Percentiles rank a stretch among this genome's conserved stretches.
These are phyloP conservation scores for Erysimum cheiranthoides DNA, from an alignment of 345 rosid genomes.

Conservation along the genomic window DNA sequence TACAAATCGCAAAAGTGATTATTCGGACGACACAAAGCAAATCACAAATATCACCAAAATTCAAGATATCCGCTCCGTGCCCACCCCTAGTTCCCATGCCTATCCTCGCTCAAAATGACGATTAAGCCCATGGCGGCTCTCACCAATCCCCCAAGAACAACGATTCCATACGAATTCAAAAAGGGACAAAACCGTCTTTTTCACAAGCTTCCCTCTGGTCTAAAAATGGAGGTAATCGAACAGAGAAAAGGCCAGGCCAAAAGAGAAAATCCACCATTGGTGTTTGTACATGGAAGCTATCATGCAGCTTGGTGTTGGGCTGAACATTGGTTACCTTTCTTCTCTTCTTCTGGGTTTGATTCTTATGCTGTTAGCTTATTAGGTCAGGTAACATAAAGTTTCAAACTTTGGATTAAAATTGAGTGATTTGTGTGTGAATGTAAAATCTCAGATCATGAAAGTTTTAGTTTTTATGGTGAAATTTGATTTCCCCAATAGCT, in stretches of 20 bases:
- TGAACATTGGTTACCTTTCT: constrained; percentile 88
- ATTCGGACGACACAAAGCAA: too few species aligned
- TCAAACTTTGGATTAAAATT: constrained; percentile 55
- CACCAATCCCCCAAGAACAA: constrained; percentile 36
- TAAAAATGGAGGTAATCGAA: constrained; percentile 78
- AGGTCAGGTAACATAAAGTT: constrained; percentile 60
- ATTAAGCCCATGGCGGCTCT: constrained; percentile 49
- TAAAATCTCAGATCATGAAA: constrained; percentile 23
- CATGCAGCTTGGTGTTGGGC: constrained; percentile 99
- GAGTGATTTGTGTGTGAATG: constrained; percentile 65
- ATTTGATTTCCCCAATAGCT: neutral
- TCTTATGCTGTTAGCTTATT: constrained; percentile 82
- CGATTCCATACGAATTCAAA: constrained; percentile 61
- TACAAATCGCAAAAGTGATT: too few species aligned
- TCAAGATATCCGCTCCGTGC: too few species aligned
- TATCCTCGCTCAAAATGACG: constrained; percentile 38
- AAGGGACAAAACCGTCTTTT: constrained; percentile 70
- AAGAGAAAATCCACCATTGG: constrained; percentile 58
- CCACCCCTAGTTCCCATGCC: too few species aligned
- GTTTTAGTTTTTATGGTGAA: neutral
- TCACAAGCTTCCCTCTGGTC: constrained; percentile 82
- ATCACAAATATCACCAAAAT: too few species aligned
- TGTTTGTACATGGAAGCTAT: constrained; percentile 91
- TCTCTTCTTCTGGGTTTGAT: constrained; percentile 77
- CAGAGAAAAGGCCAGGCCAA: constrained; percentile 51